Conservation (phyloP, 352 stramenopile genomes). For the Phytopythium litorale region DNA sequence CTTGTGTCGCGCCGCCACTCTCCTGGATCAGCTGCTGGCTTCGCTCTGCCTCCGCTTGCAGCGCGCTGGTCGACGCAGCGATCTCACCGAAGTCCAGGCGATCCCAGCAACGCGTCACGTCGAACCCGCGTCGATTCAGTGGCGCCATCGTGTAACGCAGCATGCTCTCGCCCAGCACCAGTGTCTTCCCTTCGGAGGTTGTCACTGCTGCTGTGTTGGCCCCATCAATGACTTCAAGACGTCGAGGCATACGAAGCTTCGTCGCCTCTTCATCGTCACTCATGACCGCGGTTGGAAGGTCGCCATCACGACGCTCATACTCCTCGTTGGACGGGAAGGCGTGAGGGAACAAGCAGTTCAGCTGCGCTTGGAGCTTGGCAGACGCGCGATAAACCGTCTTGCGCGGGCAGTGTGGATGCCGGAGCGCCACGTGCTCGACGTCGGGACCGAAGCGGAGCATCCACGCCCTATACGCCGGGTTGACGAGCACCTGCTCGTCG, state of each 20-base stretch:
- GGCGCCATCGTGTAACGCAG: constrained; percentile 65
- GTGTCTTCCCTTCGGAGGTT: constrained; percentile 11
- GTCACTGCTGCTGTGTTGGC: constrained; percentile 1
- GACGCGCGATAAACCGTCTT: constrained; percentile 78
- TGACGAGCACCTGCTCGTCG: constrained; percentile 32
- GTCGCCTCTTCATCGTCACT: not conserved
- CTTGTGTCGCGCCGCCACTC: not conserved
- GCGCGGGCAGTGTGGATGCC: constrained; percentile 37
- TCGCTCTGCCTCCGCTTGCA: not conserved
- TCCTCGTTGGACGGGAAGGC: constrained; percentile 51
- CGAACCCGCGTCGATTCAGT: constrained; percentile 55
- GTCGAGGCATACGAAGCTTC: not conserved
- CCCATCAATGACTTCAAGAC: not conserved
- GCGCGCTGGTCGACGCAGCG: constrained; percentile 21
- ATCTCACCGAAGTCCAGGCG: constrained; percentile 49
- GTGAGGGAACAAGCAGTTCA: constrained; percentile 59
- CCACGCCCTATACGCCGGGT: constrained; percentile 65
- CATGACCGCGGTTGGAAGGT: too few species aligned
- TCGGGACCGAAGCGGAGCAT: constrained; percentile 44
- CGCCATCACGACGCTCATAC: constrained; percentile 36
- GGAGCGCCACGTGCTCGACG: constrained; percentile 59
- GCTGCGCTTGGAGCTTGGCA: constrained; percentile 60
- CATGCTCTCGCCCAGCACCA: constrained; percentile 63
- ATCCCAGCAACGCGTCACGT: constrained; percentile 44
- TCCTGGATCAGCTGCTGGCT: constrained; percentile 3